These are phyloP conservation scores for Fusarium sp. DNA, from an alignment of 2,329 filamentous ascomycete genomes.

Conservation along the genomic window DNA sequence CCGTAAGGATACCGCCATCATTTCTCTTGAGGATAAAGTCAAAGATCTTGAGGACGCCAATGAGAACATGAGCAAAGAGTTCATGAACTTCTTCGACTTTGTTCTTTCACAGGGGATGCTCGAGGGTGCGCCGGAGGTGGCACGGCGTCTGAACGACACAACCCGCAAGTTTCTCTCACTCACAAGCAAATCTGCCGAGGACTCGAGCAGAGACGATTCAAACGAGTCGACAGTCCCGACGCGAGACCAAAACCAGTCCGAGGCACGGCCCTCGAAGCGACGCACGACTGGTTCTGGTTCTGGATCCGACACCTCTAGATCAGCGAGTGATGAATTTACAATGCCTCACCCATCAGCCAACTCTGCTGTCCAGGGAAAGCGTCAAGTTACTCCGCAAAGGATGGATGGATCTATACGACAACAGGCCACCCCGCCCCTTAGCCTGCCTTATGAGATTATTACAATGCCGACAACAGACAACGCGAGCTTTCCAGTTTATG, in stretches of 20 bases:
- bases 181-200: conserved; percentile 60
- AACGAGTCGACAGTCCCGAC: conserved; percentile 3
- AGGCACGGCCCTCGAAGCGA: conserved; percentile 5
- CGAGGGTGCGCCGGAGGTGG: conserved; percentile 67
- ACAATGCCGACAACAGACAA: conserved; percentile 65
- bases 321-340: conserved; percentile 11
- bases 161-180: conserved; percentile 70
- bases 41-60: conserved; percentile 76
- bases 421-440: conserved; percentile 34
- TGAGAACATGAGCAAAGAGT: conserved; percentile 79
- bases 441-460: conserved; percentile 61
- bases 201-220: conserved; percentile 19
- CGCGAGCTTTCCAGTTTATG: conserved; percentile 63
- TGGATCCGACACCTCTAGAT: conserved; percentile 13
- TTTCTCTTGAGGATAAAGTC: conserved; percentile 77
- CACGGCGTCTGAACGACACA: conserved; percentile 66
- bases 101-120: conserved; percentile 69
- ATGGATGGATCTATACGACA: conserved; percentile 24
- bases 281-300: conserved; percentile 14
- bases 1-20: conserved; percentile 86
- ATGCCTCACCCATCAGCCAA: neutral
- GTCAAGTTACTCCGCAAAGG: conserved; percentile 25
- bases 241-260: neutral
- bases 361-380: conserved; percentile 3
- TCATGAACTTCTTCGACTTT: conserved; percentile 75